Base-by-base conservation (phyloP, 1,139 yeast species). In the Arxiozyma heterogenica region DNA sequence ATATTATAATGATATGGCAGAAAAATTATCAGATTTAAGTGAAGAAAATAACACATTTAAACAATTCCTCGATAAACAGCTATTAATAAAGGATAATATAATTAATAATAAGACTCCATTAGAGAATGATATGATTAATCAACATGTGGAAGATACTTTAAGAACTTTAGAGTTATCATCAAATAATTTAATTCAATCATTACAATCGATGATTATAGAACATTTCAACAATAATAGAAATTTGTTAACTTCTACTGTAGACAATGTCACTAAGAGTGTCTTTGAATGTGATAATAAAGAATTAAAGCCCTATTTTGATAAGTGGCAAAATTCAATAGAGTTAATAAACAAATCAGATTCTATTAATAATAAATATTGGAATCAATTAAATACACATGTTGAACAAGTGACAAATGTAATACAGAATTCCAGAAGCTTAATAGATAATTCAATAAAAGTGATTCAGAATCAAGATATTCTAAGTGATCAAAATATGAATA, bases 321-420 rank as follows among this genome's bases (percentile, higher is more conserved):
- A 64, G 42, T 72, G 75, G 73, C 70, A 70, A 53, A 57, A 59
- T 3, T 62, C 74, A 0, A 65, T 68, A 23, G 67, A 64, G 9
- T 60, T 69, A 12, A 65, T 72, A 41, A 71, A 72, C 54, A 55
- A 57, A 11, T 67, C 73, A 54, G 76, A 73, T 57, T 63, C 66
- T 1, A 56, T 68, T 18, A 67, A 61, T 51, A 60, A 60, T 20
- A 57, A 55, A 1, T 68, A 68, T 50, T 61, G 64, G 20, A 55
- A 51, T 17, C 59, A 62, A 22, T 50, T 70, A 42, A 51, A 53
- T 5, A 54, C 52, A 1, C 58, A 68, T 2, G 44, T 63, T 7
- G 50, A 51, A 6, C 50, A 50, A 11, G 63, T 64, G 41, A 57
- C 55, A 15, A 44, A 57, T 9, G 55, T 59, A 12, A 42, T 62